These are phyloP conservation scores for Pestalotiopsis sp. DNA, from an alignment of 2,329 filamentous ascomycete species.

Conservation along the genomic window DNA sequence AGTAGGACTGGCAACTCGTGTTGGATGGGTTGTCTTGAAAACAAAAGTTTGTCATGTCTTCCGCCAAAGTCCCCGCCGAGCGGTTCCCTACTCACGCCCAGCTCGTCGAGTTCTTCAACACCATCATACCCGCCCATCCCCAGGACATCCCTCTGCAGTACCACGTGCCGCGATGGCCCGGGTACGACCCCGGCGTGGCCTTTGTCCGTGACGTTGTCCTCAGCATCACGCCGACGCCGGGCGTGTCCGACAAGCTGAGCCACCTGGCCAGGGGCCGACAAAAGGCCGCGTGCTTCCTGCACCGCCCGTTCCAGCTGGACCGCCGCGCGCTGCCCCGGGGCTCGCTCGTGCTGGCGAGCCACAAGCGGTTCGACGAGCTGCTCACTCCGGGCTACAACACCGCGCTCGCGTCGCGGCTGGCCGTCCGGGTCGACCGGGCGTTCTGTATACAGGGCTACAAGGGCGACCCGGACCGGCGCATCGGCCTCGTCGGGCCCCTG, in stretches of 20 bases:
- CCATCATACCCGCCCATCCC: neutral
- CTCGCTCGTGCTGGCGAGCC: slow-evolving; percentile 15
- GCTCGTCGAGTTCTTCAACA: slow-evolving; percentile 7
- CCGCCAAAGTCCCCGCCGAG: neutral
- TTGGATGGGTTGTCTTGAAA: neutral
- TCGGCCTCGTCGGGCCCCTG: slow-evolving; percentile 16
- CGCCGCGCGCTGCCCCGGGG: slow-evolving; percentile 14
- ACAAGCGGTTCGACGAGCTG: slow-evolving; percentile 20
- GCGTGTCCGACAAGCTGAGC: slow-evolving; percentile 15
- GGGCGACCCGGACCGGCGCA: slow-evolving; percentile 16
- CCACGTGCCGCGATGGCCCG: slow-evolving; percentile 14
- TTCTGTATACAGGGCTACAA: slow-evolving; percentile 18
- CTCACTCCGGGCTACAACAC: slow-evolving; percentile 19
- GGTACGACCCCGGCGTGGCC: neutral
- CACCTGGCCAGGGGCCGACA: neutral
- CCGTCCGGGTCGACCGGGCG: slow-evolving; percentile 5
- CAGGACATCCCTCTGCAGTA: slow-evolving; percentile 14
- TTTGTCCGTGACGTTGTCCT: slow-evolving; percentile 13
- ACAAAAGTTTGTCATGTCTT: neutral
- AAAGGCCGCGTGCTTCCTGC: slow-evolving; percentile 15
- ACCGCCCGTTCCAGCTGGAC: slow-evolving; percentile 18
- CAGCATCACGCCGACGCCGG: slow-evolving; percentile 18
- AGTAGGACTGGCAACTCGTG: neutral
- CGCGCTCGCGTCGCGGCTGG: slow-evolving; percentile 12
- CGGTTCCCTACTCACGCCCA: neutral